Base-by-base conservation (phyloP, 306 rosid genomes). In the Senna tora region DNA sequence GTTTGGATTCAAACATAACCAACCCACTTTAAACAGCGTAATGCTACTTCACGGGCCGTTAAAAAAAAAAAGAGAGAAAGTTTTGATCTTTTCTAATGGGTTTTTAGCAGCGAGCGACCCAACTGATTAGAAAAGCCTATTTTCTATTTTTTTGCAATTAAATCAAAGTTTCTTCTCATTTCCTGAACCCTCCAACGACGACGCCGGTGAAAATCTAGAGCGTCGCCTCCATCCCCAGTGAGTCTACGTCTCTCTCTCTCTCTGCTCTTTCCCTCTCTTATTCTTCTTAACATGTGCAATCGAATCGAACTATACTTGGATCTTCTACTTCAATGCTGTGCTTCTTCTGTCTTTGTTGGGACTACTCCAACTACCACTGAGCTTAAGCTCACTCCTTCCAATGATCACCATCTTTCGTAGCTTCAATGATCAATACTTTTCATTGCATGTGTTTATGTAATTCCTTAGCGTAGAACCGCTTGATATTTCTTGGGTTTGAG, bases 171-270 rank as follows among this genome's bases (percentile, higher is more conserved):
- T 5, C 12, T 28, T 38, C 0, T 17, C 17, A 2, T 4, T 13
- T 20, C 38, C 53, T 1, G 21, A 64, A 45, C 20, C 21, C 36
- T 64, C 69, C 69, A 12, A 53, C 53, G 22, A 13, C 36, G 53
- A 64, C 69, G 38, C 69, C 69, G 69, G 69, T 21, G 38, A 64
- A 13, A 43, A 32, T 11, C 3, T 17, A 22, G 6, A 41, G 52
- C 42, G 53, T 64, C 21, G 38, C 53, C 38, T 22, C 39, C 38
- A 12, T 34, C 12, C 6, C 32, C 50, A 5, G 67, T 61, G 6
- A 61, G 67, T 16, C 67, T 25, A 14, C 36, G 10, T 8, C 61
- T 30, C 34, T 53, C 32, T 53, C 13, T 19, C 5, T 7, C 32
- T 20, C 8, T 36, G 39, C 1, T 1, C 58, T 53, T 20, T 25